A percentile compares a stretch with the other conserved stretches of the same genome.
These are phyloP conservation scores for Pseudogymnoascus sp. DNA, from an alignment of 2,329 filamentous ascomycete genomes.

Conservation along the genomic window DNA sequence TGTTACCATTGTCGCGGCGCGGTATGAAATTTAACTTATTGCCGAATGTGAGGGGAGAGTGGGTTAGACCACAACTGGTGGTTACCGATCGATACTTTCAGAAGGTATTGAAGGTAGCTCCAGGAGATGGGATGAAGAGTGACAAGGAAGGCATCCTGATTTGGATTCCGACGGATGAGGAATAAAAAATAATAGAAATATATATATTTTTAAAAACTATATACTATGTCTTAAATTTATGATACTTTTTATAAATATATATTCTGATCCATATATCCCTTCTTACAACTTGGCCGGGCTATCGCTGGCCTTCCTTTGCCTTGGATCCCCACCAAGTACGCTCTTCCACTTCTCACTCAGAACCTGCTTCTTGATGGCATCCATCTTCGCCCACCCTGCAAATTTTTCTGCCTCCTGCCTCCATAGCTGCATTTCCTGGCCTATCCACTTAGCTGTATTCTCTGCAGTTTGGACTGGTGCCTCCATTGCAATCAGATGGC, in stretches of 20 bases:
- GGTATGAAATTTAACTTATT: conserved; percentile 67
- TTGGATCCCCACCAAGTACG: conserved; percentile 17
- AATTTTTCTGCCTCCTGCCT: conserved; percentile 48
- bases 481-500: conserved; percentile 83
- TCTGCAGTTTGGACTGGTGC: conserved; percentile 58
- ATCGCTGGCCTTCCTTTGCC: conserved; percentile 14
- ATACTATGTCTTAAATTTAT: conserved; percentile 6
- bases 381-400: conserved; percentile 33
- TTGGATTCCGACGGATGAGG: conserved; percentile 46
- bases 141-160: conserved; percentile 57
- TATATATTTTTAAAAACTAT: conserved; percentile 11
- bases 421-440: conserved; percentile 49
- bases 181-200: conserved; percentile 12
- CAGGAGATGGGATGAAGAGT: conserved; percentile 62
- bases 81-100: conserved; percentile 90
- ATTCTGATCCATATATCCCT: background rate
- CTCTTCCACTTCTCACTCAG: conserved; percentile 46
- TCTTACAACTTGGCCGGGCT: background rate
- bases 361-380: conserved; percentile 43
- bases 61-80: conserved; percentile 64
- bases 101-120: conserved; percentile 73
- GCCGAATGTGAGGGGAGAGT: conserved; percentile 55
- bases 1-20: conserved; percentile 73
- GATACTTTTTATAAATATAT: conserved; percentile 6
- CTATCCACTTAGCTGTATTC: conserved; percentile 48